Base-by-base conservation (phyloP, 2,329 filamentous ascomycete species). In the Ascochyta lentis region DNA sequence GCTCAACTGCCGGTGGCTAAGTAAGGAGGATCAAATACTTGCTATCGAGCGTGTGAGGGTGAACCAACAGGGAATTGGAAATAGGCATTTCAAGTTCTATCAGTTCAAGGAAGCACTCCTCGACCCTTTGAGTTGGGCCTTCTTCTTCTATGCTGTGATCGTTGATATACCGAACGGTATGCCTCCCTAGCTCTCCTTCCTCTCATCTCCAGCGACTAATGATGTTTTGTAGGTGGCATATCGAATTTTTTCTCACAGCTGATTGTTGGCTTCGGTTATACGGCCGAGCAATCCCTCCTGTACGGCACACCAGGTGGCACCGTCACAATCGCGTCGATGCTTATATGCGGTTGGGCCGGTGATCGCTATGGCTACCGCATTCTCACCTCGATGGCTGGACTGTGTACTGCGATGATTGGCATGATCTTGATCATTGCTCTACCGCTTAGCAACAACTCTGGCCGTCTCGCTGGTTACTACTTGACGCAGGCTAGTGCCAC, bases 51-150 rank as follows among this genome's bases (percentile, higher is more conserved):
- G 90, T 0, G 84, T 94, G 6, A 81, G 89, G 0, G 81, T 86
- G 22, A 94, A 94, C 64, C 86, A 91, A 69, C 90, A 90, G 56
- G 90, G 90, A 0, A 87, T 90, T 15, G 88, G 87, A 1, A 89
- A 86, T 58, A 86, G 86, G 60, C 82, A 89, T 58, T 90, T 88
- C 74, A 89, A 89, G 60, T 79, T 82, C 76, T 81, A 83, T 22
- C 91, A 95, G 59, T 78, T 89, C 1, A 78, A 83, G 15, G 84
- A 87, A 61, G 83, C 84, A 0, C 65, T 87, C 6, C 54, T 77
- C 4, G 85, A 87, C 60, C 84, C 84, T 0, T 75, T 86, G 71
- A 82, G 83, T 1, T 87, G 85, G 85, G 82, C 83, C 0, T 85
- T 86, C 67, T 80, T 83, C 48, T 81, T 85, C 59, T 86, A 81